A percentile compares a stretch with the other conserved stretches of the same genome.
These are phyloP conservation scores for Globisporangium carolinianum DNA, from an alignment of 352 stramenopile species.

Conservation along the genomic window DNA sequence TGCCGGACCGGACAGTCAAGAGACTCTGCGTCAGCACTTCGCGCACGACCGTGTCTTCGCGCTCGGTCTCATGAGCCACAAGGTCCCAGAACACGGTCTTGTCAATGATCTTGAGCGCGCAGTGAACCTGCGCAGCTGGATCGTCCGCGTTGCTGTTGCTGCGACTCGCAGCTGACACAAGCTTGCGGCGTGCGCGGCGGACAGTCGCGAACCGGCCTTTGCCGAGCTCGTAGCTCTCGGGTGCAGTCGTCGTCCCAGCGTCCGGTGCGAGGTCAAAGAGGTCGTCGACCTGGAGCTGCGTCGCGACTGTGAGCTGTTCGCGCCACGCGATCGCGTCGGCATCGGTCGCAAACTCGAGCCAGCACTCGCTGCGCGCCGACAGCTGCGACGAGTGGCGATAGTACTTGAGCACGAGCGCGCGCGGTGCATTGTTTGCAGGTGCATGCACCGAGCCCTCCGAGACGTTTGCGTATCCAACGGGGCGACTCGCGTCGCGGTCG, in stretches of 20 bases:
- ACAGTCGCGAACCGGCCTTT: conserved; percentile 80
- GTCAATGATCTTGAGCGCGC: conserved; percentile 91
- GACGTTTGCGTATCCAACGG: conserved; percentile 70
- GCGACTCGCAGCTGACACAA: not conserved
- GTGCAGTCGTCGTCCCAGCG: conserved; percentile 14
- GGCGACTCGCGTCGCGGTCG: conserved; percentile 45
- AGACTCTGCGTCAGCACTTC: conserved; percentile 80
- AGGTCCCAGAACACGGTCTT: conserved; percentile 87
- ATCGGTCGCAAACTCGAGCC: conserved; percentile 48
- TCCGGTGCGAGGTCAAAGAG: conserved; percentile 60
- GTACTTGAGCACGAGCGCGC: conserved; percentile 56
- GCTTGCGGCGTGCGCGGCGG: conserved; percentile 39
- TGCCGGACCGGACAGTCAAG: conserved; percentile 56
- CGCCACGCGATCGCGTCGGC: conserved; percentile 36
- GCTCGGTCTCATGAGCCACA: conserved; percentile 83
- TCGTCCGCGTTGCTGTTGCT: conserved; percentile 1
- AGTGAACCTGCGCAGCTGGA: conserved; percentile 22
- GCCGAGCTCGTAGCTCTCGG: conserved; percentile 65
- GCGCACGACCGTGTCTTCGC: conserved; percentile 77
- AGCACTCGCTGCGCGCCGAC: conserved; percentile 49
- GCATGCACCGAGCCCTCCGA: conserved; percentile 53
- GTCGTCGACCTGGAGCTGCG: conserved; percentile 51
- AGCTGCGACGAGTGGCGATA: conserved; percentile 38
- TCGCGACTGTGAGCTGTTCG: conserved; percentile 25
- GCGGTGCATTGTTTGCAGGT: conserved; percentile 29